Evolutionary conservation across 1,139 yeast species (phyloP).

Genomic region (Geotrichum fermentans): DNA sequence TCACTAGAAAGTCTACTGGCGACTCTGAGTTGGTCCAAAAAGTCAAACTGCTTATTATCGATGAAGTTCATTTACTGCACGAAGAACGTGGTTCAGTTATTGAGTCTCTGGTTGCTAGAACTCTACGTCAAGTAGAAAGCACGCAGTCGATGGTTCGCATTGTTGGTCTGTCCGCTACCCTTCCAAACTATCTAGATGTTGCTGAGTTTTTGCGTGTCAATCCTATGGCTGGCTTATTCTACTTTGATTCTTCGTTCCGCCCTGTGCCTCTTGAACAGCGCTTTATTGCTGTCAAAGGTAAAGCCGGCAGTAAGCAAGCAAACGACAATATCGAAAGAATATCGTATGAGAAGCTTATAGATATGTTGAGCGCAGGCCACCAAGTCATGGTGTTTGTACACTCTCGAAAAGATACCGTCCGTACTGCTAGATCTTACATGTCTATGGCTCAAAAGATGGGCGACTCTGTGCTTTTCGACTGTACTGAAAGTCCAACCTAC

Average conservation of each 20-base stretch:
- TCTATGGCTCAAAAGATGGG: conserved; percentile 63
- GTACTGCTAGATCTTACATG: conserved; percentile 70
- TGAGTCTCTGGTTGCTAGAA: conserved; percentile 92
- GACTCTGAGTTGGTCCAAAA: conserved; percentile 83
- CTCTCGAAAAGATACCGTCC: conserved; percentile 87
- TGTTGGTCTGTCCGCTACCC: conserved; percentile 93
- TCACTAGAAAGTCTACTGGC: conserved; percentile 81
- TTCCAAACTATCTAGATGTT: conserved; percentile 90
- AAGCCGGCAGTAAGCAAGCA: conserved; percentile 68
- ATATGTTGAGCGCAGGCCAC: conserved; percentile 62
- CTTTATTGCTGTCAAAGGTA: conserved; percentile 81
- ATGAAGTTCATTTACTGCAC: conserved; percentile 92
- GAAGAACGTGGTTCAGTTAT: conserved; percentile 98
- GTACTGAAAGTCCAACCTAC: conserved; percentile 47
- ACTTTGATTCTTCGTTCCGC: conserved; percentile 86
- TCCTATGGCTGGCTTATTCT: conserved; percentile 84
- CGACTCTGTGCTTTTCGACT: conserved; percentile 52
- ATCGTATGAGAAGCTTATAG: conserved; percentile 69
- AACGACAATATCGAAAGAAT: conserved; percentile 72
- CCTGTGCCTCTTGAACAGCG: conserved; percentile 93
- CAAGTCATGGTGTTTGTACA: conserved; percentile 98
- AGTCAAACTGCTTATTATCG: conserved; percentile 80
- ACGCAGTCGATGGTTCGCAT: conserved; percentile 92
- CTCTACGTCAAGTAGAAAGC: conserved; percentile 88
- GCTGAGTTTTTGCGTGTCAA: conserved; percentile 94